These are phyloP conservation scores for Cunninghamia lanceolata DNA, from an alignment of 75 land plant genomes.

Conservation along the genomic window DNA sequence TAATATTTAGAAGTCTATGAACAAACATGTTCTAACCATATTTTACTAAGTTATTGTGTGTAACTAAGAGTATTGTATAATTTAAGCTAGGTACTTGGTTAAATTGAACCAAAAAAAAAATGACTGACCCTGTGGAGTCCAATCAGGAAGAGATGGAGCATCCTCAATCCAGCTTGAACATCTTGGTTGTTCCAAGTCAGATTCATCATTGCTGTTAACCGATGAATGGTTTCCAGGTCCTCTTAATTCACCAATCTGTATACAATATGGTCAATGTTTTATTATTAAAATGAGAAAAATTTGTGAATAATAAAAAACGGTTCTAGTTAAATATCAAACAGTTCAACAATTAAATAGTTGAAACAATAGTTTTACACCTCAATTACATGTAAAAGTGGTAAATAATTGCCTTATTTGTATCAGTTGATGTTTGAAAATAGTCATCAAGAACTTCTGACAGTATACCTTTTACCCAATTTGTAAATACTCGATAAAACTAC, in stretches of 20 bases:
- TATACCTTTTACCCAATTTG: neutral
- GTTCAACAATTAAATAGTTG: too few species aligned
- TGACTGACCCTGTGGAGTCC: slow-evolving; percentile 2
- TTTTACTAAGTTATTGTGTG: neutral
- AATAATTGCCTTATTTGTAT: too few species aligned
- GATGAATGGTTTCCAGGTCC: neutral
- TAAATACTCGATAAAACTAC: neutral
- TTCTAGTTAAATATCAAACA: too few species aligned
- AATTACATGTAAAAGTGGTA: too few species aligned
- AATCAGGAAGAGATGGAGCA: slow-evolving; percentile 2
- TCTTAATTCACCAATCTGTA: neutral
- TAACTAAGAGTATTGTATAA: neutral
- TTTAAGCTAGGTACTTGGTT: neutral
- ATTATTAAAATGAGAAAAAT: neutral
- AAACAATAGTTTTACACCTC: too few species aligned
- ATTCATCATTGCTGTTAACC: neutral
- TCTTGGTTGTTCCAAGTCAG: slow-evolving; percentile 9
- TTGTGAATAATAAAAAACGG: neutral
- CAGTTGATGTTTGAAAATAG: too few species aligned
- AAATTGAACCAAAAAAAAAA: neutral
- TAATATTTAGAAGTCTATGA: neutral
- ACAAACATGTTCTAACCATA: neutral
- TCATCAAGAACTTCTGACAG: neutral
- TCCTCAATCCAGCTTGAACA: slow-evolving; percentile 14
- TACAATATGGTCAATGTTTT: neutral